Conservation (phyloP, 176 grass and related monocot genomes). For the Rhynchospora pubera region DNA sequence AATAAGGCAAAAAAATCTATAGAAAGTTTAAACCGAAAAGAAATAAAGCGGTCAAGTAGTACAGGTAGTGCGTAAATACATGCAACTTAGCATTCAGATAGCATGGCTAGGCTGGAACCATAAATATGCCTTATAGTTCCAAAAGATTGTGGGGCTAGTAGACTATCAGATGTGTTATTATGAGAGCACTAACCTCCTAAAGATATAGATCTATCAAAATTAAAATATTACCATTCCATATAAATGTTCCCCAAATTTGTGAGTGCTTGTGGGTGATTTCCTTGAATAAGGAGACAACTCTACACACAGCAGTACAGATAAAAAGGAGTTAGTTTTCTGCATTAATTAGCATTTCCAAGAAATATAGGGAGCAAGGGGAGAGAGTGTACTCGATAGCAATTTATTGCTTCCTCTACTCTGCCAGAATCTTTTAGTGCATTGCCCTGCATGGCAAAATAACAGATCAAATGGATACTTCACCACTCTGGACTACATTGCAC, state of each 20-base stretch:
- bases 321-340: slow-evolving; percentile 6
- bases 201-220: not conserved
- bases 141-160: not conserved
- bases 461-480: not conserved
- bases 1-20: not conserved
- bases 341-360: slow-evolving; percentile 1
- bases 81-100: not conserved
- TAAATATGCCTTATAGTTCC: not conserved
- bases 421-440: slow-evolving; percentile 95
- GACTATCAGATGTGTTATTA: not conserved
- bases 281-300: slow-evolving; percentile 75
- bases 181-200: not conserved
- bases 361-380: slow-evolving; percentile 1
- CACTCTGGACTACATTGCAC: not conserved
- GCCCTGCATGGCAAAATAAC: slow-evolving; percentile 41
- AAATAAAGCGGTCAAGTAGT: not conserved
- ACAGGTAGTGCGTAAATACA: not conserved
- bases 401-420: slow-evolving; percentile 84
- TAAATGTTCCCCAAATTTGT: slow-evolving; percentile 88
- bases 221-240: slow-evolving; percentile 74
- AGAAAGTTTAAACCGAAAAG: not conserved
- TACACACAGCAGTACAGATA: slow-evolving; percentile 31
- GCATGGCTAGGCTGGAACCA: not conserved
- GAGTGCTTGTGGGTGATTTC: slow-evolving; percentile 86
- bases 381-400: slow-evolving; percentile 59